Evolutionary conservation across 495 filamentous ascomycete species (phyloP).

Genomic region (Bacidia rubella): DNA sequence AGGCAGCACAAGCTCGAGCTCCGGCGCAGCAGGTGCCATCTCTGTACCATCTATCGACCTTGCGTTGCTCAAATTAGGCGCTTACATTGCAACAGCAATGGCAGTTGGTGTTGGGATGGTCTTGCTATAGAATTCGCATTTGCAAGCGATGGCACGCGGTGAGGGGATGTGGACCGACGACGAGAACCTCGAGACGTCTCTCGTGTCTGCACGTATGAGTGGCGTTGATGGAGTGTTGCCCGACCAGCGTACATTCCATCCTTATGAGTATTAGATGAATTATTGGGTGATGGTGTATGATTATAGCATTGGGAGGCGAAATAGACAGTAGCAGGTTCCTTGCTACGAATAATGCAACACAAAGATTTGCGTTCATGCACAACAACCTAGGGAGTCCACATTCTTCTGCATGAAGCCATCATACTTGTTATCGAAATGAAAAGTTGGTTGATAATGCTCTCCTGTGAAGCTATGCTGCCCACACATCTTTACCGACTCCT

Average conservation of each 20-base stretch:
- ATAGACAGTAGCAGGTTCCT: no score
- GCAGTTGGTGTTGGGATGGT: conserved; percentile 63
- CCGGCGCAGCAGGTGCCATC: conserved; percentile 29
- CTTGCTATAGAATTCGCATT: conserved; percentile 41
- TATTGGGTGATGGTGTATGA: neutral
- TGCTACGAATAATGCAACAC: no score
- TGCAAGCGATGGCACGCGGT: neutral
- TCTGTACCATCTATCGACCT: conserved; percentile 43
- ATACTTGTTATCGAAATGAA: no score
- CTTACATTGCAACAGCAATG: conserved; percentile 54
- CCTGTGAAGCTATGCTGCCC: conserved; percentile 49
- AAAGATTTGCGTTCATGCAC: no score
- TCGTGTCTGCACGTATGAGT: neutral
- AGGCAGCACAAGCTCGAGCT: conserved; percentile 31
- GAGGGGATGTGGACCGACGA: no score
- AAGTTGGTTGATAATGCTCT: neutral
- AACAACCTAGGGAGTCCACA: no score
- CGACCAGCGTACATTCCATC: conserved; percentile 4
- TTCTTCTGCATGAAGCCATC: no score
- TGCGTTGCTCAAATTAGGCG: conserved; percentile 51
- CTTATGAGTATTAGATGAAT: neutral
- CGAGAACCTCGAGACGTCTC: neutral
- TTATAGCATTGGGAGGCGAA: neutral
- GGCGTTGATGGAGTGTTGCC: neutral
- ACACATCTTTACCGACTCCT: conserved; percentile 73